phyloP scores from a whole-genome alignment of 2,329 filamentous ascomycete species.

The Penicillium sp. region DNA sequence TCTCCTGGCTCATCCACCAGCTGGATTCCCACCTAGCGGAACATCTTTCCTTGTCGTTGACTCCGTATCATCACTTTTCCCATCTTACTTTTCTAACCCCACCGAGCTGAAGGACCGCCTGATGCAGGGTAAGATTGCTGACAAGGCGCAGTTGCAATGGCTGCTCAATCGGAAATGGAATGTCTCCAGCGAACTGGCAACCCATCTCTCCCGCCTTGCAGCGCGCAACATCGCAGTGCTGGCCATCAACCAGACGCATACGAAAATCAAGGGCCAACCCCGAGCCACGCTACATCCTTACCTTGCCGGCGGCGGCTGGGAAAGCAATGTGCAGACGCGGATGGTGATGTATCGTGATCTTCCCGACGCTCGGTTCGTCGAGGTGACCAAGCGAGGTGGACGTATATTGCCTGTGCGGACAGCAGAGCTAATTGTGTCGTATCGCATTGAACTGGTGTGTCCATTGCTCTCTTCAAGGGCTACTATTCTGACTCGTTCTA shows the following conservation, averaged over 20 bases:
- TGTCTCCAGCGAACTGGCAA: conserved; percentile 64
- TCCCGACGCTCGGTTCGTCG: conserved; percentile 55
- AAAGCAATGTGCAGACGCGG: conserved; percentile 69
- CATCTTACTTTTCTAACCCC: conserved; percentile 69
- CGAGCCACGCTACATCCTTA: conserved; percentile 69
- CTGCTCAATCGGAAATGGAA: conserved; percentile 47
- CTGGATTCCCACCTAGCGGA: conserved; percentile 58
- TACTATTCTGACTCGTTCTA: conserved; percentile 4
- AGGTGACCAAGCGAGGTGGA: conserved; percentile 64
- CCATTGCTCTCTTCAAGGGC: background rate
- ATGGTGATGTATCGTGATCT: conserved; percentile 79
- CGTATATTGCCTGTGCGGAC: conserved; percentile 35
- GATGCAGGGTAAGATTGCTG: conserved; percentile 30
- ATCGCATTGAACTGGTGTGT: conserved; percentile 40
- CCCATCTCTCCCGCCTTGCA: conserved; percentile 66
- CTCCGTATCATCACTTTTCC: conserved; percentile 71
- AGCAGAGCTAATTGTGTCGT: conserved; percentile 37
- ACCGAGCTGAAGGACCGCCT: conserved; percentile 35
- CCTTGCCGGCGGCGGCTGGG: conserved; percentile 75
- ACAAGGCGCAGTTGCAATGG: conserved; percentile 43
- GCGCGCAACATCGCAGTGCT: conserved; percentile 70
- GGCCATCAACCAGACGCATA: conserved; percentile 74
- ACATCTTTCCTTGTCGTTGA: conserved; percentile 74
- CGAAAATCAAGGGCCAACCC: conserved; percentile 68
- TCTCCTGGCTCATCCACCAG: conserved; percentile 65